phyloP scores from a whole-genome alignment of 306 rosid species.

The Prosopis cineraria region DNA sequence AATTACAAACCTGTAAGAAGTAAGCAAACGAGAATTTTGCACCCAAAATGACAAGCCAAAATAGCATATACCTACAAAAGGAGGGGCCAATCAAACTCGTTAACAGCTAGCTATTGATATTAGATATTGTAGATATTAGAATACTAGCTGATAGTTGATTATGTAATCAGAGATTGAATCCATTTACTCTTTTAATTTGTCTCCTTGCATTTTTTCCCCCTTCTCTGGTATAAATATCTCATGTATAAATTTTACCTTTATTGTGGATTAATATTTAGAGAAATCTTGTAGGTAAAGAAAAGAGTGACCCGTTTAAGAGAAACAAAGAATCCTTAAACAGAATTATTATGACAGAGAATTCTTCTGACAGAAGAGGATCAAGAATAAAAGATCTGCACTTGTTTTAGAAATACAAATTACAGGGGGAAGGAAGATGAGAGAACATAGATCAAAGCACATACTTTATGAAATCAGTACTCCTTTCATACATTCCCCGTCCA shows the following conservation, averaged over 20 bases:
- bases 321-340: background rate
- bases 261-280: background rate
- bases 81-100: constrained; percentile 4
- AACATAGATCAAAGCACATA: constrained; percentile 41
- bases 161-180: background rate
- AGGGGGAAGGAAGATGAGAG: background rate
- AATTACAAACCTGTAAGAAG: constrained; percentile 78
- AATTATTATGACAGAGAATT: background rate
- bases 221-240: too few species aligned
- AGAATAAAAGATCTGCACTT: constrained; percentile 6
- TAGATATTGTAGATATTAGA: background rate
- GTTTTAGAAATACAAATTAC: background rate
- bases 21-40: constrained; percentile 88
- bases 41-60: constrained; percentile 81
- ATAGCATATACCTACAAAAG: constrained; percentile 74
- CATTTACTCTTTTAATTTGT: too few species aligned
- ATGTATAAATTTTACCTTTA: too few species aligned
- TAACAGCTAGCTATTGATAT: background rate
- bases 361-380: background rate
- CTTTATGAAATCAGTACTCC: constrained; percentile 86
- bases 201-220: too few species aligned
- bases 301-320: background rate
- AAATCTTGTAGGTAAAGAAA: background rate
- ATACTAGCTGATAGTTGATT: background rate
- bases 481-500: constrained; percentile 97